These are phyloP conservation scores for Monilinia polystroma DNA, from an alignment of 2,329 filamentous ascomycete species.

Conservation along the genomic window DNA sequence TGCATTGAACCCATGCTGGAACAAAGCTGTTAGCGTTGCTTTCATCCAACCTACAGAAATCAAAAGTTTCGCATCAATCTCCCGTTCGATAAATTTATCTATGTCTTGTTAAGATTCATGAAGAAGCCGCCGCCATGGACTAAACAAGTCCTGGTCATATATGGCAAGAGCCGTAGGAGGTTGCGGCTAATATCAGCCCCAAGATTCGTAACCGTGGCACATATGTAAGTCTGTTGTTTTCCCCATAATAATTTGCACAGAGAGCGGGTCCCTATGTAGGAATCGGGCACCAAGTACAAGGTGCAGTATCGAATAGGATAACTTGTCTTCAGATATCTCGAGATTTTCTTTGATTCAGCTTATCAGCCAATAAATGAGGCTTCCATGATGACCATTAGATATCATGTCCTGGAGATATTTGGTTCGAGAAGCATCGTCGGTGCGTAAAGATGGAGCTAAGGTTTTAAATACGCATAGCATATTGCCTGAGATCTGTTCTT, in stretches of 20 bases:
- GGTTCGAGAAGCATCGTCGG: background rate
- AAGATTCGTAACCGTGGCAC: background rate
- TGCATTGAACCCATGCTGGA: background rate
- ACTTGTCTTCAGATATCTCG: background rate
- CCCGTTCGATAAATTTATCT: constrained; percentile 7
- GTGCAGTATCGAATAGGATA: background rate
- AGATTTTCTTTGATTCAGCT: background rate
- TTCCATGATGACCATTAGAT: background rate
- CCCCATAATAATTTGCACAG: constrained; percentile 7
- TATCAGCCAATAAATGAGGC: constrained; percentile 13
- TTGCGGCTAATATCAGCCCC: background rate
- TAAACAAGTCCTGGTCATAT: constrained; percentile 2
- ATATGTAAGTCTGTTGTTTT: constrained; percentile 7
- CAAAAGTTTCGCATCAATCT: background rate
- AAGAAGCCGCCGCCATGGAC: constrained; percentile 2
- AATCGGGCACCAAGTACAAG: background rate
- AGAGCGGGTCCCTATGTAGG: background rate
- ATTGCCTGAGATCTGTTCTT: background rate
- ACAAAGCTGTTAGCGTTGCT: background rate
- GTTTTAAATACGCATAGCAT: constrained; percentile 1
- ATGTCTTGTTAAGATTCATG: constrained; percentile 7
- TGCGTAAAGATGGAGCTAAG: background rate
- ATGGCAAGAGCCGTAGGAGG: constrained; percentile 9
- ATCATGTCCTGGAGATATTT: background rate
- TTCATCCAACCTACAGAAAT: constrained; percentile 1